A percentile compares a stretch with the other conserved stretches of the same genome.
Evolutionary conservation across 345 rosid species (phyloP).

Genomic region (Syzygium aromaticum): DNA sequence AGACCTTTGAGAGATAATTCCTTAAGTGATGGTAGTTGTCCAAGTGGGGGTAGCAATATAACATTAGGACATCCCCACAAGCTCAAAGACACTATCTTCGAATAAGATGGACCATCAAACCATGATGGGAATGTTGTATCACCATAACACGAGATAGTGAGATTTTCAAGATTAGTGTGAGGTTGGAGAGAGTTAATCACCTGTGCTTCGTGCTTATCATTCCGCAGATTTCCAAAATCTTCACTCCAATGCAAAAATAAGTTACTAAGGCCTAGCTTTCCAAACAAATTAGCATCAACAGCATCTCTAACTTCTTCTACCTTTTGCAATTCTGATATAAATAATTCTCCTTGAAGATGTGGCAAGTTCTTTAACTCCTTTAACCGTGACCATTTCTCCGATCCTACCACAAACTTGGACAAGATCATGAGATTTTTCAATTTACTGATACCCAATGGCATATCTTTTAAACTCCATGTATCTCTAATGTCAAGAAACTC

Average conservation of each 20-base stretch:
- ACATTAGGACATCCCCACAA: neutral
- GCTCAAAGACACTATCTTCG: neutral
- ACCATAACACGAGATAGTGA: neutral
- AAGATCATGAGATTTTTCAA: neutral
- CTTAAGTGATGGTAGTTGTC: neutral
- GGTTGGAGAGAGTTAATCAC: neutral
- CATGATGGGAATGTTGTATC: neutral
- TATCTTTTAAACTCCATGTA: neutral
- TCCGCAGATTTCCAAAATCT: accelerated
- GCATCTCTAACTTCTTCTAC: neutral
- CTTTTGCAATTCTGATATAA: neutral
- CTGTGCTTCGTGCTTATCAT: accelerated
- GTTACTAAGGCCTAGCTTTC: neutral
- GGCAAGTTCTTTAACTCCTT: neutral
- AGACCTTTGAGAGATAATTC: neutral
- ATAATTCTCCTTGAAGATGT: neutral
- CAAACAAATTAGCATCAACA: neutral
- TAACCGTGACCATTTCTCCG: neutral
- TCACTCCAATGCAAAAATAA: neutral
- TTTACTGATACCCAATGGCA: neutral
- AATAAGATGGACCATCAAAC: neutral
- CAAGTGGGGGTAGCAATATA: neutral
- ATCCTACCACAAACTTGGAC: neutral
- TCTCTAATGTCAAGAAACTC: neutral
- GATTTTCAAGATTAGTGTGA: neutral